These are phyloP conservation scores for Anacardium occidentale DNA, from an alignment of 345 rosid species.

Conservation along the genomic window DNA sequence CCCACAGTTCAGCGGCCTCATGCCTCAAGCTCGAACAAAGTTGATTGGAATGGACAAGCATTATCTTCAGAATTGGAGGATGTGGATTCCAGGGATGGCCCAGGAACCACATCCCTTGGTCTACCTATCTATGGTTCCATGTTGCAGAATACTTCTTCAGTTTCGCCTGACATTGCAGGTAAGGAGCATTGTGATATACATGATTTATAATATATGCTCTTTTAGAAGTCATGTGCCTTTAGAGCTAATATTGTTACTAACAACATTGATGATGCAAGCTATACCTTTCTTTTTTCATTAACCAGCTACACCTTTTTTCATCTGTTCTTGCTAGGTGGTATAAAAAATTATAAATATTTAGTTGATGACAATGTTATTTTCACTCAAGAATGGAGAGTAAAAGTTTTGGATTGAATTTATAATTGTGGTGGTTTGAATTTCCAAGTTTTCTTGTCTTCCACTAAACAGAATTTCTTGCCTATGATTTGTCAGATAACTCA, in stretches of 20 bases:
- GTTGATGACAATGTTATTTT: not conserved
- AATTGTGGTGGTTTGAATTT: not conserved
- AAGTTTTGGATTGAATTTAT: not conserved
- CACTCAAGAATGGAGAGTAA: not conserved
- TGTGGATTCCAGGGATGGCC: conserved; percentile 33
- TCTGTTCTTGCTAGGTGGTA: not conserved
- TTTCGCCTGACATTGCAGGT: conserved; percentile 38
- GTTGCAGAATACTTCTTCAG: conserved; percentile 28
- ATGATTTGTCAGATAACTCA: not conserved
- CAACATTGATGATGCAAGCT: not conserved
- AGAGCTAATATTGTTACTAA: not conserved
- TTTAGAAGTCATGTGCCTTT: not conserved
- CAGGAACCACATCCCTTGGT: conserved; percentile 20
- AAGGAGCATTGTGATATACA: conserved; percentile 4
- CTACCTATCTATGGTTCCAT: conserved; percentile 19
- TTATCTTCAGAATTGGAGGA: conserved; percentile 44
- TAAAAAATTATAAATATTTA: not conserved
- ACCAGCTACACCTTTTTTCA: not conserved
- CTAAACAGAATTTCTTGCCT: not conserved
- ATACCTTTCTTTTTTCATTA: too few relatives aligned
- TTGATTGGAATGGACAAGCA: conserved; percentile 37
- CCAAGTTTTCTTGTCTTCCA: not conserved
- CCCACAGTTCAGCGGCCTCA: conserved; percentile 34
- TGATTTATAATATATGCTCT: conserved; percentile 1
- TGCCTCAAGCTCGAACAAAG: conserved; percentile 30